Conservation (phyloP, 2,329 filamentous ascomycete genomes). For the Didymella sp. region DNA sequence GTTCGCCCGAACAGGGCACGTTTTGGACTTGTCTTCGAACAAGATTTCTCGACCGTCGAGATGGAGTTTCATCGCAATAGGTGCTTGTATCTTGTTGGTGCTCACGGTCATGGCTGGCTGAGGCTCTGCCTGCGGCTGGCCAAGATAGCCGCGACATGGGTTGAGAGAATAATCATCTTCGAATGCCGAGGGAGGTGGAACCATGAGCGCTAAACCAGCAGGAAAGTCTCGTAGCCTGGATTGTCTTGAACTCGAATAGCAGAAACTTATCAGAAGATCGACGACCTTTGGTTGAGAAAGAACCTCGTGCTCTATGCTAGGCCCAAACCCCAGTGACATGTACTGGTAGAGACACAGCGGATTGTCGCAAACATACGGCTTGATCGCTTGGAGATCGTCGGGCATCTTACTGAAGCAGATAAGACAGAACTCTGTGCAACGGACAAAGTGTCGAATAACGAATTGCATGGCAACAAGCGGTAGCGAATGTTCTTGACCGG, state of each 20-base stretch:
- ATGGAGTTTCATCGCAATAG: slow-evolving; percentile 42
- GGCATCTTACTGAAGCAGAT: slow-evolving; percentile 77
- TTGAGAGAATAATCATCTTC: slow-evolving; percentile 22
- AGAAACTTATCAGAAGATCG: slow-evolving; percentile 83
- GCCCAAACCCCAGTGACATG: slow-evolving; percentile 83
- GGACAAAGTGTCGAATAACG: slow-evolving; percentile 75
- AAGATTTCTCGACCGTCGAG: slow-evolving; percentile 51
- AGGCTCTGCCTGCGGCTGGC: not conserved
- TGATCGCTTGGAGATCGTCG: slow-evolving; percentile 71
- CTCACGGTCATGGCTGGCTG: slow-evolving; percentile 3
- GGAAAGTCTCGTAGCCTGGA: slow-evolving; percentile 62
- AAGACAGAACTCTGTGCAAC: slow-evolving; percentile 86
- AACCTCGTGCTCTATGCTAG: slow-evolving; percentile 85
- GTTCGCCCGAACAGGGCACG: slow-evolving; percentile 53
- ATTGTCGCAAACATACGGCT: slow-evolving; percentile 76
- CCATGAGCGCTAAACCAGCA: slow-evolving; percentile 61
- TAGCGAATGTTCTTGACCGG: slow-evolving; percentile 55
- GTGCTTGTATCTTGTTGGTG: not conserved
- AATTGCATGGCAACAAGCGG: slow-evolving; percentile 74
- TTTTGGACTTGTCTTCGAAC: slow-evolving; percentile 43
- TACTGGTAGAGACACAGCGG: slow-evolving; percentile 86
- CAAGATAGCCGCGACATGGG: not conserved
- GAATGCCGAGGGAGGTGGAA: slow-evolving; percentile 51
- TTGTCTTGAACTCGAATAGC: slow-evolving; percentile 65
- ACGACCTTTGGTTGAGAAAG: slow-evolving; percentile 79